Conservation (phyloP, 768 basidiomycete species). For the Xerocomus potaroensis region DNA sequence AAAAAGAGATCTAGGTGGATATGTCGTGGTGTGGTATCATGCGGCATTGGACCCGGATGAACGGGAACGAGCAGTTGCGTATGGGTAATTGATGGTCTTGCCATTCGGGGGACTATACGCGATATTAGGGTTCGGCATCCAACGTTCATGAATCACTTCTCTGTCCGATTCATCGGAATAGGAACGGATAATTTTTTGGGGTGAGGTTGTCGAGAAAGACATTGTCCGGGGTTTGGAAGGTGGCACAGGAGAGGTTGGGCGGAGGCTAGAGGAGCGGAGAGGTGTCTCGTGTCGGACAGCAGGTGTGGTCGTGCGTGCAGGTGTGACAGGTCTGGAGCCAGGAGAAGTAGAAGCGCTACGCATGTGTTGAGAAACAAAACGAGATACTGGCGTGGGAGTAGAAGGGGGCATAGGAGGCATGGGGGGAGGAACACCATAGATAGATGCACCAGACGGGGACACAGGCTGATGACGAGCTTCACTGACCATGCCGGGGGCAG, state of each 20-base stretch:
- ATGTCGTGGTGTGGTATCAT: conserved; percentile 25
- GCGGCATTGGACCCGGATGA: conserved; percentile 34
- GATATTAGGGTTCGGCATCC: conserved; percentile 50
- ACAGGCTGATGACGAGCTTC: conserved; percentile 31
- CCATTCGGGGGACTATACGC: conserved; percentile 36
- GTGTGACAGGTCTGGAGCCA: conserved; percentile 31
- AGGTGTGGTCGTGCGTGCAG: conserved; percentile 28
- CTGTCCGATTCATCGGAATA: conserved; percentile 61
- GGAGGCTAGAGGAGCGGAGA: conserved; percentile 26
- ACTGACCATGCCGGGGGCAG: conserved; percentile 18
- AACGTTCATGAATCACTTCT: conserved; percentile 57
- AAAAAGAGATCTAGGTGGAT: conserved; percentile 14
- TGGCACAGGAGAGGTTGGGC: conserved; percentile 28
- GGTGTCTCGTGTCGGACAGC: conserved; percentile 29
- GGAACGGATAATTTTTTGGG: conserved; percentile 56
- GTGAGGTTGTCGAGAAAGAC: conserved; percentile 43
- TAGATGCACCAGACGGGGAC: conserved; percentile 28
- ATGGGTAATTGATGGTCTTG: conserved; percentile 26
- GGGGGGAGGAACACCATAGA: conserved; percentile 29
- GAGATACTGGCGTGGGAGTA: conserved; percentile 45
- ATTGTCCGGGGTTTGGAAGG: conserved; percentile 46
- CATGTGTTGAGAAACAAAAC: conserved; percentile 50
- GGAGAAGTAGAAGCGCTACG: conserved; percentile 51
- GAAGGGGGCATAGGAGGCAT: conserved; percentile 41
- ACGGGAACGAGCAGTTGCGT: conserved; percentile 26